phyloP scores from a whole-genome alignment of 1,139 yeast species.

The Oligophagozyma castellii region DNA sequence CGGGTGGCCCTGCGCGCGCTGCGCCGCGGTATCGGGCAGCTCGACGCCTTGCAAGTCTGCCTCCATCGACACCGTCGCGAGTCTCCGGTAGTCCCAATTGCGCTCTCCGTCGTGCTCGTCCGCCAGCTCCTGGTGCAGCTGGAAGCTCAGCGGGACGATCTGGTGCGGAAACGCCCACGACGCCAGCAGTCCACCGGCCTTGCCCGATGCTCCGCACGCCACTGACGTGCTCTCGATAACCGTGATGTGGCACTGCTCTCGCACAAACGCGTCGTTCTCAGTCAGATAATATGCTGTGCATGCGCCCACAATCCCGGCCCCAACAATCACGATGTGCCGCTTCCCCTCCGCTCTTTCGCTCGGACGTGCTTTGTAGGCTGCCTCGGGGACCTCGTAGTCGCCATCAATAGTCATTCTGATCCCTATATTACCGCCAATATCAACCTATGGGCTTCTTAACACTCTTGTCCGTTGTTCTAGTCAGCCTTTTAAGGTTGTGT shows the following conservation, averaged over 20 bases:
- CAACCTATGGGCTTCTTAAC: too few relatives aligned
- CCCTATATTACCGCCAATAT: too few relatives aligned
- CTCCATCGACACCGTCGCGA: slow-evolving; percentile 77
- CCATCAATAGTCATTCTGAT: too few relatives aligned
- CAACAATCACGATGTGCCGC: slow-evolving; percentile 61
- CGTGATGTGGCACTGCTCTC: slow-evolving; percentile 63
- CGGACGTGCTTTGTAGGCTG: too few relatives aligned
- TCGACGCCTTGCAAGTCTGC: slow-evolving; percentile 41
- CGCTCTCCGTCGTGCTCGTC: slow-evolving; percentile 64
- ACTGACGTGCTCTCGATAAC: slow-evolving; percentile 84
- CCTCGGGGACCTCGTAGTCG: too few relatives aligned
- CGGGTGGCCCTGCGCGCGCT: slow-evolving; percentile 5
- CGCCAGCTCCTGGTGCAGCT: slow-evolving; percentile 72
- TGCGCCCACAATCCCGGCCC: slow-evolving; percentile 94
- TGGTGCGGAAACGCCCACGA: slow-evolving; percentile 96
- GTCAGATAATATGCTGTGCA: slow-evolving; percentile 87
- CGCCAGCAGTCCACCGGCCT: slow-evolving; percentile 92
- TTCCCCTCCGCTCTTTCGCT: slow-evolving; percentile 48
- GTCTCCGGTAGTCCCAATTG: slow-evolving; percentile 87
- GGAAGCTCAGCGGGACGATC: slow-evolving; percentile 78
- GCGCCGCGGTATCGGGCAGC: slow-evolving; percentile 3
- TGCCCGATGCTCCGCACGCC: slow-evolving; percentile 96
- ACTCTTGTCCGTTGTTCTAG: too few relatives aligned
- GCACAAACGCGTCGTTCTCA: slow-evolving; percentile 66
- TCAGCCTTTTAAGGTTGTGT: too few relatives aligned